Evolutionary conservation across 2,329 filamentous ascomycete species (phyloP), one percentile per base, ranked within the genome.

Genomic region (Alternaria ventricosa): DNA sequence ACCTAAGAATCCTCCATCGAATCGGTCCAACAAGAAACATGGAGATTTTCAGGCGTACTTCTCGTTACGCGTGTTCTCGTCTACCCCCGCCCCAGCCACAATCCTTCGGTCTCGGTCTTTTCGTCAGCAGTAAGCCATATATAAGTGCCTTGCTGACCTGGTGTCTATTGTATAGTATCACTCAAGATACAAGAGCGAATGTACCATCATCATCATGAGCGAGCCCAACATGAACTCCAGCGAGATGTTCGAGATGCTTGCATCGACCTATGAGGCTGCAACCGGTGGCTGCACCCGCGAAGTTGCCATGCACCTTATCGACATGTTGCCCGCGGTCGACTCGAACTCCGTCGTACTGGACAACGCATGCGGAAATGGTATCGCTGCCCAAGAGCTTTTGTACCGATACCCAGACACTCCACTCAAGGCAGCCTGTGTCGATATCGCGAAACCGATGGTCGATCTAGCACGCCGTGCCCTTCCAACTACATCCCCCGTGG

Each of bases 281-380:
- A 64, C 67, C 5, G 69, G 67, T 23, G 69, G 71, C 55, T 64
- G 60, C 50, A 70, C 68, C 2, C 63, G 62, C 20, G 64, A 69
- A 22, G 43, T 71, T 4, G 68, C 64, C 15, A 59, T 61, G 1
- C 50, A 68, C n/a, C 61, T 74, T 20, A 20, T 68, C 59, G 20
- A 63, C 9, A 60, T 67, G 8, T 25, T 61, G n/a, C 64, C 67
- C 4, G 28, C 66, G 1, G 61, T 75, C 8, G 50, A 62, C 4
- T 27, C 55, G 20, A 33, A 57, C 12, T 71, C 71, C 13, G 25
- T 65, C 15, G 49, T 75, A 20, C 69, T 67, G 25, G 74, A 76
- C 51, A 76, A 75, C 36, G 74, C 73, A 1, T 75, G 72, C 57
- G 72, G 72, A 11, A 61, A 70, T 9, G 74, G 72, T 44, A 64